Base-by-base conservation (phyloP, 805 yeast genomes). In the Saccharomycopsis malanga region DNA sequence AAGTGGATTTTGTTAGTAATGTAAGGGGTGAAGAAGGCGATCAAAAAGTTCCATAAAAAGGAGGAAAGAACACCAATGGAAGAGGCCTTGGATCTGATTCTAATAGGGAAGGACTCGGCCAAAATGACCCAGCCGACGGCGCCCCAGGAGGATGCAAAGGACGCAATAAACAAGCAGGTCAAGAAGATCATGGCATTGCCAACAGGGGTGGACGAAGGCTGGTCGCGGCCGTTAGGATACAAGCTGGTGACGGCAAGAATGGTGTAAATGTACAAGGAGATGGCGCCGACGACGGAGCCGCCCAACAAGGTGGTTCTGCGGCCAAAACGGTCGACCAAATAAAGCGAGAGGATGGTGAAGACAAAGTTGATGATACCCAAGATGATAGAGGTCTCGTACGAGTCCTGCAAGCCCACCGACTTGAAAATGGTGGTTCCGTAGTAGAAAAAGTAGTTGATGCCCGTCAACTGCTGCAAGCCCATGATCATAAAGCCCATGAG, bases 141-240 rank as follows among this genome's bases (percentile, higher is more conserved):
- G 35, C 86, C 88, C 81, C 86, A 78, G n/a, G 87, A 77, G 22
- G 78, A 71, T 2, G 89, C 88, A 59, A 82, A 82, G 62, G 71
- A 77, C 64, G 77, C 68, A 49, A 82, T 76, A 66, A 72, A 82
- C 44, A 80, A 59, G 66, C 85, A 79, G 4, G 87, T 72, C 46
- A 81, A 69, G 57, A 73, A 72, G 58, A 82, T 79, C 84, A 82
- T 77, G 9, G 72, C 76, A 52, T 68, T 58, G 57, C 85, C 85
- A 44, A 81, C 75, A 49, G 79, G 70, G 54, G 69, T 71, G 37
- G 73, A 63, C 30, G 74, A 54, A 62, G 66, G 46, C 29, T 71
- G 70, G 48, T 68, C 64, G 15, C 60, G 58, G 54, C 65, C 54
- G 23, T 50, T 40, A 18, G 54, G 54, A 42, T 50, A 50, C 24